These are phyloP conservation scores for Fusarium humuli DNA, from an alignment of 2,329 filamentous ascomycete species.

Conservation along the genomic window DNA sequence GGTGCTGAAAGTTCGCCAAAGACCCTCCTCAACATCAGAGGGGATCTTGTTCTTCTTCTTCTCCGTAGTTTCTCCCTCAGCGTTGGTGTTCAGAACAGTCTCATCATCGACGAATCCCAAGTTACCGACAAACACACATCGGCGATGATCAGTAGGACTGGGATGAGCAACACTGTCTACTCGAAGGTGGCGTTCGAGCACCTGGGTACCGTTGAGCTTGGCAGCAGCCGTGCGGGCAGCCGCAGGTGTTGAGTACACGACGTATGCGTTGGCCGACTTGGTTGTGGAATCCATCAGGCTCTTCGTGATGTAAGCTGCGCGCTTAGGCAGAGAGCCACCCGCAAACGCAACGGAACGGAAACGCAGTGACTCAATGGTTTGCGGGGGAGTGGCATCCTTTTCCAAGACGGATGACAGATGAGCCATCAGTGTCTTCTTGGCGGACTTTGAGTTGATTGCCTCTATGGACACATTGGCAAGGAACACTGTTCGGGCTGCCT, in stretches of 20 bases:
- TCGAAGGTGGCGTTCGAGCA: slow-evolving; percentile 88
- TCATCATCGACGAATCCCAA: slow-evolving; percentile 96
- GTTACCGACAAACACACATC: slow-evolving; percentile 97
- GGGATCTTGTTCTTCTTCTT: slow-evolving; percentile 81
- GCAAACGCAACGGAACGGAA: slow-evolving; percentile 94
- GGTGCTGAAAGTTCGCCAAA: slow-evolving; percentile 84
- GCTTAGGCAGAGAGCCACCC: slow-evolving; percentile 82
- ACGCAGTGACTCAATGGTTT: slow-evolving; percentile 89
- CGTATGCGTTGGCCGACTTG: slow-evolving; percentile 93
- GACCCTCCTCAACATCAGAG: slow-evolving; percentile 90
- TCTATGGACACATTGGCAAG: slow-evolving; percentile 88
- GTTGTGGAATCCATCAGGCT: slow-evolving; percentile 92
- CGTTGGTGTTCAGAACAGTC: slow-evolving; percentile 72
- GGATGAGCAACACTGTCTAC: slow-evolving; percentile 94
- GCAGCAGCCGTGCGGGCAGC: slow-evolving; percentile 82
- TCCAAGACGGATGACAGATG: slow-evolving; percentile 83
- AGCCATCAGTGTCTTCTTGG: slow-evolving; percentile 79
- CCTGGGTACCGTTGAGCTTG: slow-evolving; percentile 83
- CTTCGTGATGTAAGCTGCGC: slow-evolving; percentile 92
- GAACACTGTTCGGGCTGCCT: slow-evolving; percentile 91
- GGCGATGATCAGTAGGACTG: slow-evolving; percentile 81
- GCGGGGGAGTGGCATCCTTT: slow-evolving; percentile 62
- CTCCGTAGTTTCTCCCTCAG: slow-evolving; percentile 73
- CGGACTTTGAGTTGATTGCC: slow-evolving; percentile 84
- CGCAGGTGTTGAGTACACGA: slow-evolving; percentile 80